Conservation (phyloP, 2,329 filamentous ascomycete species). For the Paecilomyces sp. region DNA sequence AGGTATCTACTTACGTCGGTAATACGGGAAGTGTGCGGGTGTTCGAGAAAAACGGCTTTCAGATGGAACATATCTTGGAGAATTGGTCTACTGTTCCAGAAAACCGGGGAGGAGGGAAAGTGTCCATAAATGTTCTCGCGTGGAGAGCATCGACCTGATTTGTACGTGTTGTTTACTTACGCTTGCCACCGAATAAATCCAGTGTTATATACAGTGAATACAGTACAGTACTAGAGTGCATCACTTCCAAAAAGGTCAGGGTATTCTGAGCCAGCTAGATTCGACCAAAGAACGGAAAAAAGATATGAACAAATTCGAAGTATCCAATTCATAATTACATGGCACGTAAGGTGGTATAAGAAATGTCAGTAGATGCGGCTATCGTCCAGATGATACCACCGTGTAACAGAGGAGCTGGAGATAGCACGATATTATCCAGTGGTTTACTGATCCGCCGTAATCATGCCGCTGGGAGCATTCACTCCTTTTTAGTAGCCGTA, state of each 20-base stretch:
- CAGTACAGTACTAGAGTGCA: neutral
- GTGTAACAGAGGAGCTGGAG: neutral
- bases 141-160: slow-evolving; percentile 1
- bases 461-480: neutral
- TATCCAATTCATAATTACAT: neutral
- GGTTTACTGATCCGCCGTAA: neutral
- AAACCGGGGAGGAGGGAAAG: slow-evolving; percentile 11
- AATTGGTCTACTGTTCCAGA: slow-evolving; percentile 9
- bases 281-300: neutral
- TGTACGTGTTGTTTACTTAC: neutral
- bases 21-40: slow-evolving; percentile 19
- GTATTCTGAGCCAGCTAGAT: neutral
- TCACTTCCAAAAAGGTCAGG: neutral
- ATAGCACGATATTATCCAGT: neutral
- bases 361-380: neutral
- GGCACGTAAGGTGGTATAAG: neutral
- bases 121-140: slow-evolving; percentile 13
- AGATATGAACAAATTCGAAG: neutral
- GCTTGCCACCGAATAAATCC: neutral
- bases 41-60: slow-evolving; percentile 22
- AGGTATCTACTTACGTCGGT: slow-evolving; percentile 12
- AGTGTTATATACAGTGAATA: neutral
- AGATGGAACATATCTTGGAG: slow-evolving; percentile 9
- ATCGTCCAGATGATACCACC: neutral
- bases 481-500: neutral